Evolutionary conservation across 2,329 filamentous ascomycete genomes (phyloP).

Genomic region (Helminthosporium solani): DNA sequence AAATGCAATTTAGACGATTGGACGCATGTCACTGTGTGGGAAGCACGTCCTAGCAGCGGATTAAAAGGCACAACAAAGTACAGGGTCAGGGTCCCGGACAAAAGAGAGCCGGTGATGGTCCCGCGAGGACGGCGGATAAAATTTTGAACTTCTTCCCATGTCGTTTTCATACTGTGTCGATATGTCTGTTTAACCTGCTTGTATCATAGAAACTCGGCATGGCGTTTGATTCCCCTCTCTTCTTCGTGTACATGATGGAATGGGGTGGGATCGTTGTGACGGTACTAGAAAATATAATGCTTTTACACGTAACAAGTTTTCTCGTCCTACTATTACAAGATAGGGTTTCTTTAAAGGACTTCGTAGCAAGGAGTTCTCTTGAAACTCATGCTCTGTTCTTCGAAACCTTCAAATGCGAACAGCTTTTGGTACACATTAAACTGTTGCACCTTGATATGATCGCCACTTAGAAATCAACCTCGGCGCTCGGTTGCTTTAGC

Average conservation of each 20-base stretch:
- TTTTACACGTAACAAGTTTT: background rate
- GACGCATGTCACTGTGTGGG: no score
- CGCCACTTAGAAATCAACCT: constrained; percentile 18
- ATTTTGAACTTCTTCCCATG: constrained; percentile 15
- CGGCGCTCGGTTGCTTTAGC: constrained; percentile 14
- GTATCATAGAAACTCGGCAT: constrained; percentile 33
- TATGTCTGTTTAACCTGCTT: constrained; percentile 18
- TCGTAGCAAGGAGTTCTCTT: no score
- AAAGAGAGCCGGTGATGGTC: background rate
- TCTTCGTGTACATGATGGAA: constrained; percentile 18
- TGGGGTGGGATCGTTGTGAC: constrained; percentile 2
- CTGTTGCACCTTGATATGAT: no score
- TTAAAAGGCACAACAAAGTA: background rate
- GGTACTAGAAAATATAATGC: constrained; percentile 13
- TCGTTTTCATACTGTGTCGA: constrained; percentile 28
- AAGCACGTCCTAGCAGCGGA: background rate
- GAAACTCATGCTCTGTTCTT: no score
- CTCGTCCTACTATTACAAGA: no score
- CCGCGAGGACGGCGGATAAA: background rate
- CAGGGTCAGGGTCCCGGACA: no score
- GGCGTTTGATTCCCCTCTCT: constrained; percentile 30
- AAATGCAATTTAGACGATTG: no score
- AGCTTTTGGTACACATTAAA: no score
- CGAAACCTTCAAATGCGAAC: no score
- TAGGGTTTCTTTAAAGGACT: no score